Evolutionary conservation across 2,329 filamentous ascomycete genomes (phyloP), one percentile per base, ranked within the genome.

Genomic region (Neofusicoccum sp.): DNA sequence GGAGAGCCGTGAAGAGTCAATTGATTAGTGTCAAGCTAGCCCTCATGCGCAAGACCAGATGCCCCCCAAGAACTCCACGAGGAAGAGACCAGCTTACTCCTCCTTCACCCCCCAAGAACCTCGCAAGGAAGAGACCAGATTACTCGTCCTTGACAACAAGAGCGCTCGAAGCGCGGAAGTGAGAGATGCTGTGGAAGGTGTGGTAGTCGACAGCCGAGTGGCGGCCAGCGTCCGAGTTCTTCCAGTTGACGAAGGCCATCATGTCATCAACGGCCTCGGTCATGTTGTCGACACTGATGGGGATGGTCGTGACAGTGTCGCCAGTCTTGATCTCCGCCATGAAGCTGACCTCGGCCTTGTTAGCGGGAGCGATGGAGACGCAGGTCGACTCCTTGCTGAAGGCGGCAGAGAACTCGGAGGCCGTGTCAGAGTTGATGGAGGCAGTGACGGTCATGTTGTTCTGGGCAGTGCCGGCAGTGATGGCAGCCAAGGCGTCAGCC

Each of bases 241-340:
- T 60, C 58, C 58, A 60, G 20, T 59, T 26, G 38, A 43, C 36
- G 24, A 34, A 60, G 1, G 47, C 47, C 12, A 30, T 43, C 16
- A 51, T 30, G 38, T 54, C 20, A 9, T 53, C 38, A 16, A 59
- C 11, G 8, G 57, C 9, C 34, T 59, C 33, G 3, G 20, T n/a
- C 14, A 59, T 40, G 24, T 59, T 24, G 26, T 49, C 43, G n/a
- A 43, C 7, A 6, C 33, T n/a, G 57, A 59, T 49, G 9, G 57
- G 57, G 6, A 59, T 11, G 2, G 26, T 38, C 4, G 28, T 24
- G 5, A 33, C 12, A 4, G 34, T 28, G 3, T 16, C 16, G 3
- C 33, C 41, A 12, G 20, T 58, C 31, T 26, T 47, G 20, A 45
- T 58, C n/a, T n/a, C 47, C 6, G 54, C 54, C 14, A 45, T 31